Percentiles rank a stretch among this genome's conserved stretches.
phyloP scores from a whole-genome alignment of 371 early-diverging fungal genomes.

The Lichtheimia ornata region DNA sequence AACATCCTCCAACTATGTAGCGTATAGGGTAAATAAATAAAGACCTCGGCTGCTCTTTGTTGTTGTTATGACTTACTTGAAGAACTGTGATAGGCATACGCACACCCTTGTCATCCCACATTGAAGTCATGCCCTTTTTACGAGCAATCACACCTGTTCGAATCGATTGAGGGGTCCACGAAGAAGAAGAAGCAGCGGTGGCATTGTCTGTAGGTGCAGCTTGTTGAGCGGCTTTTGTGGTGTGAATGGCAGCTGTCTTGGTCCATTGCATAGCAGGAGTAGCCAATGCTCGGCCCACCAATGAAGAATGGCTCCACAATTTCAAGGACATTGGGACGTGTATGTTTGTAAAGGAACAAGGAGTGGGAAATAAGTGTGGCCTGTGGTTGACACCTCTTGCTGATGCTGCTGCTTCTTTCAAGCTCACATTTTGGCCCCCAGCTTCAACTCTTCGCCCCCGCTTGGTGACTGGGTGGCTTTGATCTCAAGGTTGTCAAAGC shows the following conservation, averaged over 20 bases:
- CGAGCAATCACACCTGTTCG: slow-evolving; percentile 83
- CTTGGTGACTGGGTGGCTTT: background rate
- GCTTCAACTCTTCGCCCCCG: too few relatives aligned
- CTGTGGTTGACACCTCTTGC: background rate
- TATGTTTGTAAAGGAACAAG: background rate
- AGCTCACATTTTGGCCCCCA: too few relatives aligned
- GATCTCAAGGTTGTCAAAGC: background rate
- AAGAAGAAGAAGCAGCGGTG: slow-evolving; percentile 19
- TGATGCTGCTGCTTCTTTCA: too few relatives aligned
- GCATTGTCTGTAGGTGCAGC: slow-evolving; percentile 16
- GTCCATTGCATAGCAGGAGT: slow-evolving; percentile 9
- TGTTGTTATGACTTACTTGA: slow-evolving; percentile 58
- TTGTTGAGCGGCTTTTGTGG: slow-evolving; percentile 21
- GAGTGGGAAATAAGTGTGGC: background rate
- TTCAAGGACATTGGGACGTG: slow-evolving; percentile 12
- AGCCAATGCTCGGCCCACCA: slow-evolving; percentile 16
- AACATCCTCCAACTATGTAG: slow-evolving; percentile 65
- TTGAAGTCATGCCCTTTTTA: slow-evolving; percentile 93
- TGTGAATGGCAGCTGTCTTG: slow-evolving; percentile 30
- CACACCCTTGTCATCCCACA: slow-evolving; percentile 94
- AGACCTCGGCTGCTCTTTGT: background rate
- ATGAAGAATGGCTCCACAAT: slow-evolving; percentile 10
- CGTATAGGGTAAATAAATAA: background rate
- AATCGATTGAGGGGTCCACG: slow-evolving; percentile 49
- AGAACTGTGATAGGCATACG: slow-evolving; percentile 93